Base-by-base conservation (phyloP, 768 basidiomycete genomes). In the Cystobasidium ongulense region DNA sequence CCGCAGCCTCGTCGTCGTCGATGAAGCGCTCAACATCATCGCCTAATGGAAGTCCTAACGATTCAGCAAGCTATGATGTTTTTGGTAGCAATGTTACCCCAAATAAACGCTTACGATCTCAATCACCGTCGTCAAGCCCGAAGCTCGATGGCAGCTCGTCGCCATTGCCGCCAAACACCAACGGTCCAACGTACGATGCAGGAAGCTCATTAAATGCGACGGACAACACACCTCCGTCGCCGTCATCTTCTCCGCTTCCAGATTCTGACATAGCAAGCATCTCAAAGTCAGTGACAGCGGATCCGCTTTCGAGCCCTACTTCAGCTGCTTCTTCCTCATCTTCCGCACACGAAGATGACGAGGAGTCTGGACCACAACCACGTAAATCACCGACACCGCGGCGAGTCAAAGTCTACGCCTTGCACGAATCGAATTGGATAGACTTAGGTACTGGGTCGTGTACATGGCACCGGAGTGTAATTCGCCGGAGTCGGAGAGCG, bases 381-480 rank as follows among this genome's bases (percentile, higher is more conserved):
- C 36, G 39, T 18, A 15, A 38, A 0, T 0, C 54, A 21, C 35
- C 41, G 11, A 31, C 63, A 27, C n/a, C 63, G 27, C 64, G 74
- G 33, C 72, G 77, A 23, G 76, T 78, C 57, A 78, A 99, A 89
- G 95, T 99, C 31, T 98, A 99, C 82, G 89, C 94, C 81, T 88
- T 99, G 74, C 86, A 92, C 66, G 91, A 89, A 73, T 86, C 89
- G 76, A 87, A 88, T 72, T 99, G 96, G 96, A 86, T 88, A 70
- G 96, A 99, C 84, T 88, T 92, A 80, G 96, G 96, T 59, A 99
- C 96, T 21, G 96, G 96, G 0, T 91, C 93, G 80, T 96, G 94
- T 81, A 90, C 90, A 79, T 93, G 93, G 54, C 88, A 93, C 80
- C 90, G 27, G 17, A 61, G 68, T 15, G 36, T 61, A 17, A 18